Evolutionary conservation across 768 basidiomycete species (phyloP), one percentile per base, ranked within the genome.

Genomic region (Trametes gibbosa): DNA sequence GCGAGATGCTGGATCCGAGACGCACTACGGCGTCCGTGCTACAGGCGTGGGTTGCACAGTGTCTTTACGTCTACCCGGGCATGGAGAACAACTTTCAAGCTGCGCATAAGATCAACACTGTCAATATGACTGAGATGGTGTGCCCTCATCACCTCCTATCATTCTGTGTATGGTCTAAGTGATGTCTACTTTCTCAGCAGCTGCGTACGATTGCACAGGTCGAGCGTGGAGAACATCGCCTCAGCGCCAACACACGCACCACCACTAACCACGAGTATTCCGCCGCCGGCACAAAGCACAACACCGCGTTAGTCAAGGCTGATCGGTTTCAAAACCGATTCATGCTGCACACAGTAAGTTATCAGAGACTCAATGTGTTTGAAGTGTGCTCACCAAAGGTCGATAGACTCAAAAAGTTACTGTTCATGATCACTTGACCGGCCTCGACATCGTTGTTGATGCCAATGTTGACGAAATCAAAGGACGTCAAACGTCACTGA

Each of bases 21-120:
- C 32, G 64, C 29, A 56, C 47, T 14, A 29, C 49, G 12, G 10
- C 57, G 1, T 35, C 70, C 37, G 69, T 63, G 6, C 63, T 68
- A 21, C 65, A 66, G 14, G 73, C 73, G 1, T 74, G 73, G 73
- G 56, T 72, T 0, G 65, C 67, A 5, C 52, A 41, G 27, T 81
- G 78, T 54, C 59, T 86, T 6, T 68, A 77, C 2, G 69, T 63
- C 0, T 74, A 77, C 53, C 40, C 51, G 6, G 76, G 78, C 50
- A 80, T 79, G 21, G 73, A 72, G 42, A 75, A 72, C 52, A 70
- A 71, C 3, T 79, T 84, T 56, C 74, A 70, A 0, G 74, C 75
- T 21, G 79, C 79, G 1, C 63, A 62, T 2, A 74, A 70, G 59
- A 79, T 86, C 23, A 71, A 85, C 62, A 82, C 82, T 1, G 59